phyloP scores from a whole-genome alignment of 345 rosid genomes.

The Aethionema arabicum region DNA sequence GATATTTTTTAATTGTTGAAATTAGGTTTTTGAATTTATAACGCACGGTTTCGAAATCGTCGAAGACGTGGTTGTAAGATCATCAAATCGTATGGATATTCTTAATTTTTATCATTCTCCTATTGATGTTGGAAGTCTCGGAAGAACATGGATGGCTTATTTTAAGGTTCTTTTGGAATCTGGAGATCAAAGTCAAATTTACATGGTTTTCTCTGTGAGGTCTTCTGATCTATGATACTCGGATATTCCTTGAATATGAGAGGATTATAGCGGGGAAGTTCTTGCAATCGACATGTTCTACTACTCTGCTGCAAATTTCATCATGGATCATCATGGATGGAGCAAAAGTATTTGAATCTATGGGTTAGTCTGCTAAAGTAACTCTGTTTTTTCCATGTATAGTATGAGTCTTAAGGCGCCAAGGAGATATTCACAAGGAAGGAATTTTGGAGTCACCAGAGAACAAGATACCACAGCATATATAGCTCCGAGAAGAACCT shows the following conservation, averaged over 20 bases:
- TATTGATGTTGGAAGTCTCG: neutral
- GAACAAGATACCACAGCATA: slow-evolving; percentile 16
- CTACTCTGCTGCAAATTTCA: slow-evolving; percentile 1
- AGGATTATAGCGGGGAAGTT: slow-evolving; percentile 6
- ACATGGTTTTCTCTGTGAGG: neutral
- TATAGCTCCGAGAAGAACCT: slow-evolving; percentile 27
- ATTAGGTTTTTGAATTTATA: slow-evolving; percentile 13
- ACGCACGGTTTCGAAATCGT: too few species aligned
- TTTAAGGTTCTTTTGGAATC: neutral
- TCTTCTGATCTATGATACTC: neutral
- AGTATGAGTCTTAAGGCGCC: slow-evolving; percentile 38
- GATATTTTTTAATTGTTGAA: neutral
- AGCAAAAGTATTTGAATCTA: slow-evolving; percentile 19
- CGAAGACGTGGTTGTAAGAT: neutral
- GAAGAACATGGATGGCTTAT: slow-evolving; percentile 11
- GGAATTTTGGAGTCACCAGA: slow-evolving; percentile 21
- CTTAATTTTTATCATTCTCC: neutral
- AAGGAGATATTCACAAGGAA: slow-evolving; percentile 24
- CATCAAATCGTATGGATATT: slow-evolving; percentile 6
- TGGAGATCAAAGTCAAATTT: too few species aligned
- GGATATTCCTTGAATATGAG: neutral
- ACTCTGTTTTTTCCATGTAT: slow-evolving; percentile 23
- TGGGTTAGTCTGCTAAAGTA: slow-evolving; percentile 31
- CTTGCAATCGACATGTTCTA: neutral
- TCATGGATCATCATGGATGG: slow-evolving; percentile 36